phyloP scores from a whole-genome alignment of 129 eudicot species.

The Ambrosia trifida region DNA sequence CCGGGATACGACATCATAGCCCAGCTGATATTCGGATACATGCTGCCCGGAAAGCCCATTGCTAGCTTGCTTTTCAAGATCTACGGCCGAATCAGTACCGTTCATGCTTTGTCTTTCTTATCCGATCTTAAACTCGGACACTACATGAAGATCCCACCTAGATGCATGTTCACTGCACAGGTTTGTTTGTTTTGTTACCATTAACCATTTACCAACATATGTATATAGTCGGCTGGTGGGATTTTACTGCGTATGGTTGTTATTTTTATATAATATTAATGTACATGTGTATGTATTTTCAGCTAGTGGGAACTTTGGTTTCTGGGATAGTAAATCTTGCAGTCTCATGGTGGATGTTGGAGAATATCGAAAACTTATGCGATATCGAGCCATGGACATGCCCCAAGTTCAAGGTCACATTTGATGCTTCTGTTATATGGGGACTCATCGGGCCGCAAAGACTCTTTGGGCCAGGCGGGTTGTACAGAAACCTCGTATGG shows the following conservation, averaged over 20 bases:
- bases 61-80: constrained; percentile 93
- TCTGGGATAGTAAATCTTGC: constrained; percentile 77
- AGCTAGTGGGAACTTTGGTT: constrained; percentile 84
- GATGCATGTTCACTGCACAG: constrained; percentile 93
- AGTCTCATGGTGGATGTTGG: constrained; percentile 95
- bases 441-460: constrained; percentile 85
- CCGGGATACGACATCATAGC: constrained; percentile 98
- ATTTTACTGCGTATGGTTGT: too few relatives aligned
- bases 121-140: constrained; percentile 94
- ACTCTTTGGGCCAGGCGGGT: constrained; percentile 84
- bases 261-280: not conserved
- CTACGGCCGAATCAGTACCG: constrained; percentile 84
- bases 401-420: constrained; percentile 87
- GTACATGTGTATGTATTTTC: not conserved
- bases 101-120: constrained; percentile 84
- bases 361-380: constrained; percentile 73
- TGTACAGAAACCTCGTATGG: constrained; percentile 91
- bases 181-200: constrained; percentile 25
- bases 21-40: constrained; percentile 84
- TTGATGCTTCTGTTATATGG: constrained; percentile 89
- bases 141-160: constrained; percentile 97
- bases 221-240: too few relatives aligned
- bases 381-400: constrained; percentile 96
- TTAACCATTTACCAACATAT: not conserved
- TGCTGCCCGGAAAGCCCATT: constrained; percentile 89